Evolutionary conservation across 2,329 filamentous ascomycete species (phyloP), one percentile per base, ranked within the genome.

Genomic region (Phaeomoniella chlamydospora): DNA sequence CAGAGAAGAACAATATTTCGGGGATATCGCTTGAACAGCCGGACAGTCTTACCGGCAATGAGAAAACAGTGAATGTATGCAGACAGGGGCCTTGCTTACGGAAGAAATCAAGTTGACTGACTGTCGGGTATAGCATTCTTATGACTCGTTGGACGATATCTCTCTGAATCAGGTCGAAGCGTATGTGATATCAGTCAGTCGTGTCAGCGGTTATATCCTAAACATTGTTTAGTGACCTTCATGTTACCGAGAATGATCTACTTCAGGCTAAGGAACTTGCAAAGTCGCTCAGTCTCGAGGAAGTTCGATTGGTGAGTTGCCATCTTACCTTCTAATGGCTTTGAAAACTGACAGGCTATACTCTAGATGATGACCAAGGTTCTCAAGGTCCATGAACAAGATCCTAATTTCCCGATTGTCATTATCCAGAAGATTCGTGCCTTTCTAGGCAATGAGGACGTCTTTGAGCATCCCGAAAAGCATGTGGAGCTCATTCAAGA

Each of bases 401-500:
- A 26, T n/a, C 22, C 22, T 9, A 26, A 26, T n/a, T 26, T 26
- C n/a, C 22, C 22, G n/a, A n/a, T 26, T n/a, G n/a, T n/a, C 22
- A 26, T 26, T n/a, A n/a, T 26, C 22, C 9, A 26, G n/a, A 26
- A 26, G 22, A 26, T 26, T n/a, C 6, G n/a, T 6, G 22, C 22
- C 22, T 26, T 26, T 26, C 22, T 26, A 9, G 9, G n/a, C 22
- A 26, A 26, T 26, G 22, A 6, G 9, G 22, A 26, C n/a, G 22
- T 26, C 22, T 49, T 80, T 3, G 65, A 67, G 13, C 68, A 80
- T 42, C 68, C 75, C 0, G 62, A 64, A 17, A 62, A 62, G 1
- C 70, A 74, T 26, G 76, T 82, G 64, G 64, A 68, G 12, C 56
- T 72, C 14, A 63, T 71, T 2, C 66, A 75, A 36, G 64, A 70